Conservation (phyloP, 257 asterid species). For the Fraxinus americana region DNA sequence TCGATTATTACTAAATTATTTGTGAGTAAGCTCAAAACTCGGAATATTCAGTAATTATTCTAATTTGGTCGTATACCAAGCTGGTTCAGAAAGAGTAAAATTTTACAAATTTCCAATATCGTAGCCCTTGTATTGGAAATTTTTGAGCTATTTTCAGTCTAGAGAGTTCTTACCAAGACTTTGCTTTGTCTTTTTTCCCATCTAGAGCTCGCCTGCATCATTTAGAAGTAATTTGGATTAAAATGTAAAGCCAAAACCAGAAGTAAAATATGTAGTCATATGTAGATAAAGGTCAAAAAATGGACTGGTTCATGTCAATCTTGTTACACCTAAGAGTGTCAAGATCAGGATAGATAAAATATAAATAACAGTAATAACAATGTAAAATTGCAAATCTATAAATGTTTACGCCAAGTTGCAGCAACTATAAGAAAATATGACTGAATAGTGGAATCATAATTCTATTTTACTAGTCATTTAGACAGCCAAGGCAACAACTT, state of each 20-base stretch:
- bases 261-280: neutral
- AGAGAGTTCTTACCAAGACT: slow-evolving; percentile 70
- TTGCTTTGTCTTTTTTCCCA: slow-evolving; percentile 89
- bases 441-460: neutral
- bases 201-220: slow-evolving; percentile 72
- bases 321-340: neutral
- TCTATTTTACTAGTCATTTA: neutral
- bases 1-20: neutral
- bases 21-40: neutral
- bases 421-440: neutral
- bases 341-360: neutral
- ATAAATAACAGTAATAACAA: neutral
- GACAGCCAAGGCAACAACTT: neutral
- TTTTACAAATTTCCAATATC: slow-evolving; percentile 9
- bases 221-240: slow-evolving; percentile 20
- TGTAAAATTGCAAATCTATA: neutral
- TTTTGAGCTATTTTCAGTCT: neutral
- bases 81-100: neutral
- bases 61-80: neutral
- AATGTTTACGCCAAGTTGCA: neutral
- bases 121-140: slow-evolving; percentile 2
- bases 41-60: neutral
- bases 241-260: slow-evolving; percentile 7
- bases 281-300: neutral
- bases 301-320: neutral